These are phyloP conservation scores for Candida mattraensis DNA, from an alignment of 805 yeast genomes.

Conservation along the genomic window DNA sequence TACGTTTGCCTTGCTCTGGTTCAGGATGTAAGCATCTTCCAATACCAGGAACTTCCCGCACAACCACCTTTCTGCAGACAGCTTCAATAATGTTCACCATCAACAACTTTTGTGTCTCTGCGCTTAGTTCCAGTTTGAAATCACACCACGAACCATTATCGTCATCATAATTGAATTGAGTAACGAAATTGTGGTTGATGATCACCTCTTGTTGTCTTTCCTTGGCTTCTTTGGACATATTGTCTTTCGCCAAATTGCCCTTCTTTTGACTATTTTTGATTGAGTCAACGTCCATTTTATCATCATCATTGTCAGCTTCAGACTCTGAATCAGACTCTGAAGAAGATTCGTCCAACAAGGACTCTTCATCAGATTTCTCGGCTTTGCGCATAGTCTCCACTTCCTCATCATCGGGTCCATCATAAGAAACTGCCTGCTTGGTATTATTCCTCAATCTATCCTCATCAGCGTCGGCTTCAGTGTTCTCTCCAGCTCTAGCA, in stretches of 20 bases:
- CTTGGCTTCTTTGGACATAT: conserved; percentile 60
- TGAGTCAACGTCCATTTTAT: conserved; percentile 24
- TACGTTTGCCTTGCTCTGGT: conserved; percentile 68
- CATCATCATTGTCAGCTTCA: conserved; percentile 43
- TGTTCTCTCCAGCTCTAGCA: conserved; percentile 29
- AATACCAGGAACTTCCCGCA: conserved; percentile 85
- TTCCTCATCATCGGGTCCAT: conserved; percentile 94
- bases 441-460: conserved; percentile 60
- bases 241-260: conserved; percentile 23
- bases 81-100: conserved; percentile 97
- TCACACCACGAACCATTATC: conserved; percentile 88
- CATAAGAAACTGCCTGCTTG: conserved; percentile 89
- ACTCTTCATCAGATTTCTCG: conserved; percentile 75
- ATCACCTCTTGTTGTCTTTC: conserved; percentile 86
- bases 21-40: conserved; percentile 90
- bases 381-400: conserved; percentile 84
- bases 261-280: conserved; percentile 1
- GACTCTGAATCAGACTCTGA: conserved; percentile 40
- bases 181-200: conserved; percentile 67
- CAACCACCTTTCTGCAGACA: conserved; percentile 85
- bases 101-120: conserved; percentile 86
- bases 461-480: conserved; percentile 61
- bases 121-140: conserved; percentile 78
- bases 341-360: conserved; percentile 37
- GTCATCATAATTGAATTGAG: conserved; percentile 89